phyloP scores from a whole-genome alignment of 2,329 filamentous ascomycete genomes.

The Lachnellula occidentalis region DNA sequence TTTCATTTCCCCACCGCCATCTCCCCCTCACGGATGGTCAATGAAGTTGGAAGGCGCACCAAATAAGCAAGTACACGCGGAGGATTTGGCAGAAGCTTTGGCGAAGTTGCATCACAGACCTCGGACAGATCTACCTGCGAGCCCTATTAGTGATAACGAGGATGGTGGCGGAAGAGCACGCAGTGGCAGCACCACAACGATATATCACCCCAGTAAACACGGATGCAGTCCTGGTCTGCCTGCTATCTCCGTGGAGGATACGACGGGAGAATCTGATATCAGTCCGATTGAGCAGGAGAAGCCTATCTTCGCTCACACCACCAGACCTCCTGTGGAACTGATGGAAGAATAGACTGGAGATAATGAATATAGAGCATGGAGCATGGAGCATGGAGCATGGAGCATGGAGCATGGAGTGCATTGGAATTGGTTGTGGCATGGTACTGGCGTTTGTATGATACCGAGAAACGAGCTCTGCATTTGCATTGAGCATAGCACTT shows the following conservation, averaged over 20 bases:
- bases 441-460: conserved; percentile 6
- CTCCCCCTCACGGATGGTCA: conserved; percentile 65
- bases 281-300: conserved; percentile 39
- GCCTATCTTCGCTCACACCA: conserved; percentile 54
- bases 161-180: conserved; percentile 33
- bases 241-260: conserved; percentile 62
- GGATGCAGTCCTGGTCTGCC: conserved; percentile 52
- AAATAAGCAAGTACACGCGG: conserved; percentile 64
- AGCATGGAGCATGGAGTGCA: not conserved
- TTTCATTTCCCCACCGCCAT: conserved; percentile 66
- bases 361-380: not conserved
- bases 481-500: conserved; percentile 21
- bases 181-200: conserved; percentile 59
- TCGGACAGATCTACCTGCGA: conserved; percentile 33
- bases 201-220: conserved; percentile 57
- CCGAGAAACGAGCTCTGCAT: conserved; percentile 16
- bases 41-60: conserved; percentile 62
- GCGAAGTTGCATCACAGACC: conserved; percentile 51
- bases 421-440: not conserved
- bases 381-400: not conserved
- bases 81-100: conserved; percentile 62
- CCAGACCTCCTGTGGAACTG: conserved; percentile 59
- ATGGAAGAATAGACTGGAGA: conserved; percentile 36
- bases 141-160: conserved; percentile 37
- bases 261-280: conserved; percentile 46